A percentile compares a stretch with the other conserved stretches of the same genome.
phyloP scores from a whole-genome alignment of 2,329 filamentous ascomycete species.

The Colletotrichum sojae region DNA sequence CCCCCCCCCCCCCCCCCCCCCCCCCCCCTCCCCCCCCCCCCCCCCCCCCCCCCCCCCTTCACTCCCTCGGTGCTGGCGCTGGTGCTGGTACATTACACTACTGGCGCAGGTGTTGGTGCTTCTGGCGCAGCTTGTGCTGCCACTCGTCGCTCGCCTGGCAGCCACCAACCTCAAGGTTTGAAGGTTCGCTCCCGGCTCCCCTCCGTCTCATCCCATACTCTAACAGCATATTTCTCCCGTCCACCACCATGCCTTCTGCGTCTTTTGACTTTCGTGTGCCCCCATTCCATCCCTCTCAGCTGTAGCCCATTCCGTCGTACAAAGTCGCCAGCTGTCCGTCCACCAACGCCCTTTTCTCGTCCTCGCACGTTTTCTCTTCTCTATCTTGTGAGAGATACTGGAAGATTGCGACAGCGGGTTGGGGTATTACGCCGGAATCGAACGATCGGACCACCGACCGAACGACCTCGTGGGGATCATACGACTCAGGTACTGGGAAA shows the following conservation, averaged over 20 bases:
- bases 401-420: slow-evolving; percentile 22
- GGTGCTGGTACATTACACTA: not conserved
- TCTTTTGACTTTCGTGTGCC: slow-evolving; percentile 32
- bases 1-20: not conserved
- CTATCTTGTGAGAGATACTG: slow-evolving; percentile 11
- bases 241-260: slow-evolving; percentile 29
- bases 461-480: slow-evolving; percentile 36
- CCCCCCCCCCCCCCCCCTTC: not conserved
- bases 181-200: slow-evolving; percentile 40
- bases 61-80: slow-evolving; percentile 8
- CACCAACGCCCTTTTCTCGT: not conserved
- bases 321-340: slow-evolving; percentile 34
- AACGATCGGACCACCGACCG: slow-evolving; percentile 39
- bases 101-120: slow-evolving; percentile 1
- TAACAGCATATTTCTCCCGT: slow-evolving; percentile 38
- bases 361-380: not conserved
- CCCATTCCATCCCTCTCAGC: slow-evolving; percentile 25
- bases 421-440: slow-evolving; percentile 31
- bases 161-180: slow-evolving; percentile 36
- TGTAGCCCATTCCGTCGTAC: slow-evolving; percentile 33
- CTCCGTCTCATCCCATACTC: slow-evolving; percentile 41
- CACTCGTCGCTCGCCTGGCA: slow-evolving; percentile 4
- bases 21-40: not conserved
- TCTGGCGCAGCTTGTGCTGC: not conserved
- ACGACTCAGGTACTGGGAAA: slow-evolving; percentile 37